Base-by-base conservation (phyloP, 2,329 filamentous ascomycete genomes). In the Fonsecaea nubica region DNA sequence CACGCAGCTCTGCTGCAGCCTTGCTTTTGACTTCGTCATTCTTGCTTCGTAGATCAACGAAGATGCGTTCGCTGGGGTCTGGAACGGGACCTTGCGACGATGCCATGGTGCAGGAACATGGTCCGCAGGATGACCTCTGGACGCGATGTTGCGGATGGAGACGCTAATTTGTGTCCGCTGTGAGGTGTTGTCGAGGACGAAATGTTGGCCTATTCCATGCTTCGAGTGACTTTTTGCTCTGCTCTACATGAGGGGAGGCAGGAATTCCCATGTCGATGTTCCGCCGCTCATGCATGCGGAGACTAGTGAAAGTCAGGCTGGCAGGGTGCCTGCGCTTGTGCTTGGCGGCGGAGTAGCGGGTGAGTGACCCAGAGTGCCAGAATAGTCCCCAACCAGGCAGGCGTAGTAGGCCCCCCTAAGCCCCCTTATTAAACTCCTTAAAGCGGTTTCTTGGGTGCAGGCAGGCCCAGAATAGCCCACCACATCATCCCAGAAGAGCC, bases 11-110 rank as follows among this genome's bases (percentile, higher is more conserved):
- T 69, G 77, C 80, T 63, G 81, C 78, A 75, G 82, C 81, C 77
- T 80, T 79, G 73, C 82, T 80, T 67, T 80, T 78, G 62, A 75
- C 77, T 69, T 83, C 82, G 67, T 83, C 80, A 71, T 81, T 81
- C 77, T 86, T 87, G 66, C 84, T 87, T 72, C 83, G 85, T 68
- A 88, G 79, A 75, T 87, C 85, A 66, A 78, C 72, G 73, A 86
- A 86, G 72, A 87, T 81, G 74, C 85, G 81, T 76, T 86, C 84
- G 71, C 85, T 80, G 65, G 81, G 76, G 74, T 85, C 83, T 66
- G 77, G 78, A 64, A 79, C 77, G 67, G 79, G 78, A 75, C 78
- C 77, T 78, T 77, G 73, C 79, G 81, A 78, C 79, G 81, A 78
- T 75, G 81, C 79, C 81, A 83, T 82, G 72, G 66, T 71, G 66